A percentile compares a stretch with the other conserved stretches of the same genome.
Conservation (phyloP, 2,329 filamentous ascomycete species). For the Diaporthe sp. region DNA sequence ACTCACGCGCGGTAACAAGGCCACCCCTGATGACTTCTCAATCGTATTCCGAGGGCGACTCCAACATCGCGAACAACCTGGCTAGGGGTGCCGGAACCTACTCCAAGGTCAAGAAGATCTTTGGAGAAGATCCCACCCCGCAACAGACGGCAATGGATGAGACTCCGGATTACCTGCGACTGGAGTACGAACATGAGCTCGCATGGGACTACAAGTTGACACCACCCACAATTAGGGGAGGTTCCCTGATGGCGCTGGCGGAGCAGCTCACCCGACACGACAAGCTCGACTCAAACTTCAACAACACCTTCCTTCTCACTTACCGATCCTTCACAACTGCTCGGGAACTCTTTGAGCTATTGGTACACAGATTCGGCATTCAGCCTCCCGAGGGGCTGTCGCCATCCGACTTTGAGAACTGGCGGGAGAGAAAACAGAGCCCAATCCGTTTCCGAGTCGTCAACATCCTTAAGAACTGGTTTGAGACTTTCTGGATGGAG, state of each 20-base stretch:
- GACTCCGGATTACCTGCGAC: constrained; percentile 83
- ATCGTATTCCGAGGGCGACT: constrained; percentile 75
- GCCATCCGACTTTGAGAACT: constrained; percentile 82
- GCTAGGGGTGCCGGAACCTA: constrained; percentile 67
- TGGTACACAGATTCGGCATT: constrained; percentile 92
- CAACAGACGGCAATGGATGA: constrained; percentile 74
- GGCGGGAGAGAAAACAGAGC: constrained; percentile 96
- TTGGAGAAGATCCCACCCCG: constrained; percentile 74
- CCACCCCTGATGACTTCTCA: constrained; percentile 68
- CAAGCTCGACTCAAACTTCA: constrained; percentile 94
- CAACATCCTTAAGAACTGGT: constrained; percentile 98
- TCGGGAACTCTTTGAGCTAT: constrained; percentile 89
- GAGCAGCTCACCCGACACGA: constrained; percentile 97
- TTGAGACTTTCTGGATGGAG: constrained; percentile 99
- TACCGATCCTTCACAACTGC: constrained; percentile 96
- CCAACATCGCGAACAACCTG: constrained; percentile 61
- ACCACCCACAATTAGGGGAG: constrained; percentile 85
- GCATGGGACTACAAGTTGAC: constrained; percentile 88
- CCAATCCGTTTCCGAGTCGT: constrained; percentile 96
- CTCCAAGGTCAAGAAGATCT: constrained; percentile 75
- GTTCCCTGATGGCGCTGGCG: constrained; percentile 88
- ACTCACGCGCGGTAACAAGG: constrained; percentile 66
- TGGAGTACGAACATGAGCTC: constrained; percentile 91
- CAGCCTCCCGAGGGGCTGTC: constrained; percentile 89
- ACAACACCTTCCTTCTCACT: constrained; percentile 96